Evolutionary conservation across 2,329 filamentous ascomycete genomes (phyloP).

Genomic region (Fusarium sp.): DNA sequence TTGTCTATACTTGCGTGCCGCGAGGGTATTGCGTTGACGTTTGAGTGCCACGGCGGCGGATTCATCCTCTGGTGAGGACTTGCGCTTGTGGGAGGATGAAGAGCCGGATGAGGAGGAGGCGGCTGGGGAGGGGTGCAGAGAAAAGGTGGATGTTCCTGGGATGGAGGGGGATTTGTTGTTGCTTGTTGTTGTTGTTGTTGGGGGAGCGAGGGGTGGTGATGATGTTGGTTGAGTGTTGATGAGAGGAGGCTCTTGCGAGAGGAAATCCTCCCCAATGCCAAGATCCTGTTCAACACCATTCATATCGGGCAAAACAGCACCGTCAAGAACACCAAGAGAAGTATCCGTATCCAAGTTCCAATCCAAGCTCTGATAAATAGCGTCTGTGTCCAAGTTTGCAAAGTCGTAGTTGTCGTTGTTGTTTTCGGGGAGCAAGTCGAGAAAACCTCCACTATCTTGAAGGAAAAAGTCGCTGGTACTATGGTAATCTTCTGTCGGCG

Average conservation of each 20-base stretch:
- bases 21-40: constrained; percentile 72
- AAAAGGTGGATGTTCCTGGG: constrained; percentile 39
- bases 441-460: constrained; percentile 12
- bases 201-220: constrained; percentile 4
- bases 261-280: constrained; percentile 31
- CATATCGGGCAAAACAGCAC: constrained; percentile 25
- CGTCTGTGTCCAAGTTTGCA: constrained; percentile 11
- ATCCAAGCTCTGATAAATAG: constrained; percentile 17
- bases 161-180: constrained; percentile 34
- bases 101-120: constrained; percentile 11
- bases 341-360: constrained; percentile 17
- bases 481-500: constrained; percentile 22
- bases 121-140: constrained; percentile 31
- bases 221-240: constrained; percentile 15
- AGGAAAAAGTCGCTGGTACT: constrained; percentile 19
- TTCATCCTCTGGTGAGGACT: constrained; percentile 40
- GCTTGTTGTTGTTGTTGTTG: constrained; percentile 8
- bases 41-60: constrained; percentile 54
- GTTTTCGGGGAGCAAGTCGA: constrained; percentile 35
- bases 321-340: constrained; percentile 22
- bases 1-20: constrained; percentile 75
- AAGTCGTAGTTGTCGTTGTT: constrained; percentile 21
- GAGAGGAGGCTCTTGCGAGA: constrained; percentile 29
- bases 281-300: constrained; percentile 15
- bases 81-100: constrained; percentile 38